Percentiles rank a stretch among this genome's conserved stretches.
phyloP scores from a whole-genome alignment of 768 basidiomycete genomes.

The Pisolithus orientalis region DNA sequence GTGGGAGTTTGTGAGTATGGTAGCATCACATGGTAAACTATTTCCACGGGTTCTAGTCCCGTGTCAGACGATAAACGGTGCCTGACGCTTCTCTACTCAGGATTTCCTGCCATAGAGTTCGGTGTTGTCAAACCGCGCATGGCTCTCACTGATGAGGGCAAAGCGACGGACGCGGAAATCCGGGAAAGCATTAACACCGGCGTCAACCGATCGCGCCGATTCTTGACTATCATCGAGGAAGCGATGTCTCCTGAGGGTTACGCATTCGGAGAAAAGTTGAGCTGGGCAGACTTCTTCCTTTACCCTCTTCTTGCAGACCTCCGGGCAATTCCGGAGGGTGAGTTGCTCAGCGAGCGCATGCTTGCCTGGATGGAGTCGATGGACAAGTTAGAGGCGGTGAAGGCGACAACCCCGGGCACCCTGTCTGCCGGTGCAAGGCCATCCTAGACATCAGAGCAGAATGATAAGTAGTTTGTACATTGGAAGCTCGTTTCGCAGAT shows the following conservation, averaged over 20 bases:
- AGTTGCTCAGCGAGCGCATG: slow-evolving; percentile 18
- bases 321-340: slow-evolving; percentile 20
- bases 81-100: slow-evolving; percentile 9
- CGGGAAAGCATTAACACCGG: slow-evolving; percentile 12
- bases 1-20: slow-evolving; percentile 29
- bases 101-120: slow-evolving; percentile 24
- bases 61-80: neutral
- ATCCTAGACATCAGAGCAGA: slow-evolving; percentile 1
- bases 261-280: slow-evolving; percentile 21
- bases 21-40: neutral
- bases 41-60: no score
- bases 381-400: slow-evolving; percentile 19
- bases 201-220: slow-evolving; percentile 10
- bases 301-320: slow-evolving; percentile 27
- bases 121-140: slow-evolving; percentile 29
- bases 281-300: slow-evolving; percentile 30
- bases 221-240: slow-evolving; percentile 14
- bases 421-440: slow-evolving; percentile 23
- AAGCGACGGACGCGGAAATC: slow-evolving; percentile 17
- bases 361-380: slow-evolving; percentile 20
- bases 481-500: neutral
- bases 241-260: slow-evolving; percentile 23
- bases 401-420: slow-evolving; percentile 18
- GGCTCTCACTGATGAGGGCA: slow-evolving; percentile 18
- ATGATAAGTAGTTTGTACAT: neutral